Evolutionary conservation across 805 yeast genomes (phyloP), one percentile per base, ranked within the genome.

Genomic region (Debaryomyces hansenii): DNA sequence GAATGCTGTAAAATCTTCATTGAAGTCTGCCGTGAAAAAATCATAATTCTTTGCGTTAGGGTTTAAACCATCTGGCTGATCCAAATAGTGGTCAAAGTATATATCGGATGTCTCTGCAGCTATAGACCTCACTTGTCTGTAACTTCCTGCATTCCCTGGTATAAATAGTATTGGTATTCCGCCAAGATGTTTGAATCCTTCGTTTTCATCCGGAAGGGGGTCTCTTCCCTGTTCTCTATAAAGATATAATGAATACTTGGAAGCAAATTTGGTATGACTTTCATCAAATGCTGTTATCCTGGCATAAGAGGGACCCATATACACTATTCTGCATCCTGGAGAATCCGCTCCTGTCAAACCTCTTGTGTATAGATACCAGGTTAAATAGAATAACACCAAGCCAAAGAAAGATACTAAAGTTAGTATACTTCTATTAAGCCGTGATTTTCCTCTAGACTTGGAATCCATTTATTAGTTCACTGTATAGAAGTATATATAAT

Each of bases 101-200:
- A 78, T 55, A 36, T 75, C 74, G 1, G 96, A 78, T 20, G 87
- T 72, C 53, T 85, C 86, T 1, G 97, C 83, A 0, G 97, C 98
- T n/a, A 92, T 79, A 1, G 97, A 88, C 43, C 99, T 73, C 8
- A 81, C 96, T 64, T 94, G 99, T 53, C 82, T 80, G 63, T 82
- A 90, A 46, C 95, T 85, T 1, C 99, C 99, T 0, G 99, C 99
- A 61, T 95, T 94, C 0, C 99, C 99, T 0, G 99, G 99, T 35
- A 95, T 86, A 64, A 94, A 94, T 12, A 94, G 69, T 1, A 90
- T 90, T 0, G 99, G 99, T 1, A 87, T 78, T 0, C 98, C 98
- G 45, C 72, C 75, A 27, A 76, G 67, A 21, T 62, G 44, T 48
- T 66, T 53, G 58, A 66, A 45, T 51, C 57, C 60, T 32, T 57